Evolutionary conservation across 495 filamentous ascomycete species (phyloP), one percentile per base, ranked within the genome.

Genomic region (Astrocystis sublimbata): DNA sequence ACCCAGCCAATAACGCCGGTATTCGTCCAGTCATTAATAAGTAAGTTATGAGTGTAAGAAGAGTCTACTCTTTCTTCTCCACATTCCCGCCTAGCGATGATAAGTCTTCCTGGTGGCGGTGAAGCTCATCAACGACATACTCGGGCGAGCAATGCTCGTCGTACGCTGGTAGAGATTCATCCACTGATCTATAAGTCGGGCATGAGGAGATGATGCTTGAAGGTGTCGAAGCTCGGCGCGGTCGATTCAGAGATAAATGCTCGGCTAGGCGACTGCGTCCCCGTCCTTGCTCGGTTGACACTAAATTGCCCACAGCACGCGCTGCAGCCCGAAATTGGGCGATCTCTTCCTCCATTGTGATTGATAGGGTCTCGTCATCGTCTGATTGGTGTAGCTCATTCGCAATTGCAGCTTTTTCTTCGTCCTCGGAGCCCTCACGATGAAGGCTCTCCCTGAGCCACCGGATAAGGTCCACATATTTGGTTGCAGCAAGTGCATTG

Each of bases 291-390:
- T 78, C 78, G 9, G 77, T 77, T 23, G 74, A 73, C 28, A 82
- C 71, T 24, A 86, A 71, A 49, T 73, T 71, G 13, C 71, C 76
- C 4, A 85, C 79, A 13, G 81, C 60, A 8, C 68, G 69, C 17
- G 80, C 73, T 17, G 75, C 82, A 38, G 75, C 71, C 40, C 80
- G 75, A 28, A 85, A 77, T 31, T 78, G 76, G 2, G 75, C 70
- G 45, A 85, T 75, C 64, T 86, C 81, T 47, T 75, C 68, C 65
- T 74, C 73, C 71, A 75, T 75, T 0, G 66, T 71, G 15, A 70
- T 71, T 28, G 69, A 71, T 12, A 73, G 38, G 13, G 67, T 64
- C 42, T 41, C 63, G 8, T 74, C 70, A 0, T 61, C 55, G 40
- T 61, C 30, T 28, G 59, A 21, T 19, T 59, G 38, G 28, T 64